Evolutionary conservation across 768 basidiomycete genomes (phyloP).

Genomic region (Leccinum variicolor): DNA sequence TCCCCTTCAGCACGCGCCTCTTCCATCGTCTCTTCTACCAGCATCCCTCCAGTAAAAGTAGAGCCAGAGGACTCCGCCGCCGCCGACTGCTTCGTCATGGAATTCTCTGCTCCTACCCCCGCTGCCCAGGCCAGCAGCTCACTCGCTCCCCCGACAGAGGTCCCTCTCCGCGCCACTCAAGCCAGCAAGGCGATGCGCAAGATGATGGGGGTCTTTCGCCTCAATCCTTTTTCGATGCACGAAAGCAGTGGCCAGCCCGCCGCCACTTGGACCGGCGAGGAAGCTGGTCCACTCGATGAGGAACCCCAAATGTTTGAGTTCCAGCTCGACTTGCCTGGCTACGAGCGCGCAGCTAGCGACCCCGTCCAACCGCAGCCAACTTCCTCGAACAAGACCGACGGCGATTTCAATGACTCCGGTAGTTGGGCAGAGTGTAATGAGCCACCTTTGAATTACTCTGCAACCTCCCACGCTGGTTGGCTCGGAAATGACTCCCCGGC

Average conservation of each 20-base stretch:
- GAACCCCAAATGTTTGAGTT: constrained; percentile 65
- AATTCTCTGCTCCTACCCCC: constrained; percentile 28
- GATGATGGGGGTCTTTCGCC: constrained; percentile 76
- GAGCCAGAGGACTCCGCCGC: constrained; percentile 28
- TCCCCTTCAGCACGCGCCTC: constrained; percentile 35
- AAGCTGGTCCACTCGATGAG: constrained; percentile 57
- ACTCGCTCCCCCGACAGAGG: constrained; percentile 56
- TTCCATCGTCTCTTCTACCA: constrained; percentile 30
- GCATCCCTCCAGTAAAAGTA: constrained; percentile 29
- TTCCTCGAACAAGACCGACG: constrained; percentile 8
- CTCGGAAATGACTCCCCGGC: constrained; percentile 27
- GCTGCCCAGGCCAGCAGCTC: constrained; percentile 35
- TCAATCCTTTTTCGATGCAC: constrained; percentile 74
- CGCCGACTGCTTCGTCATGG: constrained; percentile 34
- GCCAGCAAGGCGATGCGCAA: constrained; percentile 65
- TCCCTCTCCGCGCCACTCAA: constrained; percentile 74
- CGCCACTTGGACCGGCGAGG: constrained; percentile 45
- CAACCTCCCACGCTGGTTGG: constrained; percentile 25
- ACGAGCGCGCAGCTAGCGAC: constrained; percentile 20
- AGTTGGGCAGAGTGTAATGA: constrained; percentile 26
- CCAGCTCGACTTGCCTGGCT: constrained; percentile 44
- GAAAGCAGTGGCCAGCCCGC: constrained; percentile 41
- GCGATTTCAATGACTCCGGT: constrained; percentile 16
- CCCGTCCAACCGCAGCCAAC: constrained; percentile 14
- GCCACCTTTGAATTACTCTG: constrained; percentile 15